Base-by-base conservation (phyloP, 139 green algal species). In the Chlamydomonas sphaeroides region DNA sequence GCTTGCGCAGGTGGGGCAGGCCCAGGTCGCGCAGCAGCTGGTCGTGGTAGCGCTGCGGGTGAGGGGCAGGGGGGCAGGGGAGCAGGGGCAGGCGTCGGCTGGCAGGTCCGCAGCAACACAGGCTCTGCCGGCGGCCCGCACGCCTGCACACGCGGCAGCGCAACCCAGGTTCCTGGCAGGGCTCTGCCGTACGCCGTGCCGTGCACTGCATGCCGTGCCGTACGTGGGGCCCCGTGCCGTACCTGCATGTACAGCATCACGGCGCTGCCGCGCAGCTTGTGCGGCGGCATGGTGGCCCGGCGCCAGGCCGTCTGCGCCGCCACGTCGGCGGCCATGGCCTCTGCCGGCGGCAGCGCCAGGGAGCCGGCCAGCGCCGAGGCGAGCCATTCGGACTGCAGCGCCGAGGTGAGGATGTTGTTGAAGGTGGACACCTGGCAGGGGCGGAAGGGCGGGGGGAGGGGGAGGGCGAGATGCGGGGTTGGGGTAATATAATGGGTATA, bases 321-420 rank as follows among this genome's bases (percentile, higher is more conserved):
- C 63, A 84, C 77, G 48, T 84, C 77, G 0, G 65, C 77, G 8
- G 63, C 49, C 77, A 84, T 84, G 77, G 28, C 65, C 8, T 45
- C 48, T 0, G 36, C 5, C 1, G 25, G 4, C 26, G 81, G 81
- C 70, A 87, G 77, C 21, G 7, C 1, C 33, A 90, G 25, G 32
- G n/a, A 20, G 38, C 77, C 81, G 1, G 42, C 61, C 56, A 87
- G 51, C 30, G 56, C 81, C 17, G 30, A 56, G 17, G 69, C 77
- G 69, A 90, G 81, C 86, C 86, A 90, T 68, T 90, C 77, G 10
- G 86, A 81, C 70, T 90, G 86, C 65, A 90, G 65, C 23, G 41
- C 81, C 41, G 53, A 17, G 3, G 86, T 90, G 25, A 90, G 77
- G 38, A 80, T 57, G 51, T 79, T 80, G 56, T 90, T 90, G 77